Percentiles rank a stretch among this genome's conserved stretches.
These are phyloP conservation scores for Phytopythium aichiense DNA, from an alignment of 352 stramenopile species.

Conservation along the genomic window DNA sequence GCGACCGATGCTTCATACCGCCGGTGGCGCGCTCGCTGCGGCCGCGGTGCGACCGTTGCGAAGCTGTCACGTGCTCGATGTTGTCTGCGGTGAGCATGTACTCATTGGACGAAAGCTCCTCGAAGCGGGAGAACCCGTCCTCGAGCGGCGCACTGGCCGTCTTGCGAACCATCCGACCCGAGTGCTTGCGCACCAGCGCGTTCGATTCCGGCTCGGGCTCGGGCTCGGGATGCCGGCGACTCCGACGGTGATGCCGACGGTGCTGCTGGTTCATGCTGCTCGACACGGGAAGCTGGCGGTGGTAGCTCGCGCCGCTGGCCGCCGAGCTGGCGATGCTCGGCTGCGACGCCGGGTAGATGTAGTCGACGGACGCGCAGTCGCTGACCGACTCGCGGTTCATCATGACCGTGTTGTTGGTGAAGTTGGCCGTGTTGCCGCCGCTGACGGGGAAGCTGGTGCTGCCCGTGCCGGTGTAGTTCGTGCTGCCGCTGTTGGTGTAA, in stretches of 20 bases:
- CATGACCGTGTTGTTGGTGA: constrained; percentile 25
- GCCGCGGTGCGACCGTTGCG: neutral
- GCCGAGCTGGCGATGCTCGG: neutral
- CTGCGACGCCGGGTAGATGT: constrained; percentile 17
- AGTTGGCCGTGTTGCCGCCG: constrained; percentile 5
- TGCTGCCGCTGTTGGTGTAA: constrained; percentile 11
- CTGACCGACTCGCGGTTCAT: constrained; percentile 31
- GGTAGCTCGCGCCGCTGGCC: neutral
- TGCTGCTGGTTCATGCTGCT: constrained; percentile 1
- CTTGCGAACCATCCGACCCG: constrained; percentile 44
- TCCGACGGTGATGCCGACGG: constrained; percentile 6
- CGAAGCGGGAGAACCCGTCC: constrained; percentile 14
- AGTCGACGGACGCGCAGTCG: constrained; percentile 28
- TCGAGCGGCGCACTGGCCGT: constrained; percentile 4
- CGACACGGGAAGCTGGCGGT: neutral
- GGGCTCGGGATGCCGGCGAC: neutral
- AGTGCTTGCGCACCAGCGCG: constrained; percentile 52
- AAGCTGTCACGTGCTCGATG: neutral
- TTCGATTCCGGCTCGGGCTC: constrained; percentile 13
- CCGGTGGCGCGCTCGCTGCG: neutral
- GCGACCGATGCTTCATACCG: neutral
- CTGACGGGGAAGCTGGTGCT: neutral
- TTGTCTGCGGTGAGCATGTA: constrained; percentile 24
- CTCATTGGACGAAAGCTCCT: constrained; percentile 24
- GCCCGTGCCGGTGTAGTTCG: neutral